phyloP scores from a whole-genome alignment of 2,329 filamentous ascomycete species.

The Sporothrix schenckii region DNA sequence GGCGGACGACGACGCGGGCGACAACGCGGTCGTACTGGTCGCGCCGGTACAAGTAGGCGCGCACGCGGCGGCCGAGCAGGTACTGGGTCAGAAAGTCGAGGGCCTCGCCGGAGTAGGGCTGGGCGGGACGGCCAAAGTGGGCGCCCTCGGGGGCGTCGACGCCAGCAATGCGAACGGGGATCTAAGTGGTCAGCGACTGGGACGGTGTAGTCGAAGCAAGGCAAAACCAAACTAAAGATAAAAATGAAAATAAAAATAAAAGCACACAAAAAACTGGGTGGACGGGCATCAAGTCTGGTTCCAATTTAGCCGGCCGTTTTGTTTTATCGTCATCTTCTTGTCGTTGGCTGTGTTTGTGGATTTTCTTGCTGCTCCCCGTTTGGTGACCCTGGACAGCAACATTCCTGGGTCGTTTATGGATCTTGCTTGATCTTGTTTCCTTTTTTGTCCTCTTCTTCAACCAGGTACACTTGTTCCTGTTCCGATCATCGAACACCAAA shows the following conservation, averaged over 20 bases:
- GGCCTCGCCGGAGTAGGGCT: constrained; percentile 82
- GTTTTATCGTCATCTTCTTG: not conserved
- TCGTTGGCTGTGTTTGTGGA: not conserved
- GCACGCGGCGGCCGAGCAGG: constrained; percentile 71
- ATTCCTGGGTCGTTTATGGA: not conserved
- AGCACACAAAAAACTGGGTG: not conserved
- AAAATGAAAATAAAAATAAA: not conserved
- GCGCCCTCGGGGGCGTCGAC: constrained; percentile 90
- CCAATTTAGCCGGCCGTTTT: constrained; percentile 16
- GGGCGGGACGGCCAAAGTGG: constrained; percentile 86
- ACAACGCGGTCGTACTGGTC: constrained; percentile 95
- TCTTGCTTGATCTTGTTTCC: not conserved
- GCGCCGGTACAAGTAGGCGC: constrained; percentile 77
- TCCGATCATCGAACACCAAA: not conserved
- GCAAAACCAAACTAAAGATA: not conserved
- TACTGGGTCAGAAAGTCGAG: constrained; percentile 76
- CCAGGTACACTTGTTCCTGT: constrained; percentile 3
- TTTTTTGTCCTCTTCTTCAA: constrained; percentile 12
- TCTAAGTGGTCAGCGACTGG: constrained; percentile 52
- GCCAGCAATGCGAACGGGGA: constrained; percentile 86
- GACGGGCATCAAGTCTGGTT: not conserved
- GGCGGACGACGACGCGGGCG: constrained; percentile 77
- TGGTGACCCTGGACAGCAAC: not conserved
- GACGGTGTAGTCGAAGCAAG: not conserved
- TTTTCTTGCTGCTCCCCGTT: constrained; percentile 1